Conservation (phyloP, 306 rosid species). For the Quercus bicolor region DNA sequence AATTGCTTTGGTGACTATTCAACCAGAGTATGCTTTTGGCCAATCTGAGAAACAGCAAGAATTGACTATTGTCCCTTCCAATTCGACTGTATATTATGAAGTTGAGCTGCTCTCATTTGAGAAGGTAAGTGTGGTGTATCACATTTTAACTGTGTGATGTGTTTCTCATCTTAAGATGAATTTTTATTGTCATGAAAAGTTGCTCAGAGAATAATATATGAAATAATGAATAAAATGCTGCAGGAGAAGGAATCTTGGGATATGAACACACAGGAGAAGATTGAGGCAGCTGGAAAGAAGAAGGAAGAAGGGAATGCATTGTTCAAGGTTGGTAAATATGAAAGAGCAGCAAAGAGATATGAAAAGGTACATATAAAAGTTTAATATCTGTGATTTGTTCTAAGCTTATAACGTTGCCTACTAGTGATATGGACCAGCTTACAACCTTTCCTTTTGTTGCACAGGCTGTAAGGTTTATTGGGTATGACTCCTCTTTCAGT, state of each 20-base stretch:
- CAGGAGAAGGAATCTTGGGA: conserved; percentile 53
- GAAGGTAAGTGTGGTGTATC: conserved; percentile 46
- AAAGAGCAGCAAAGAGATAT: conserved; percentile 45
- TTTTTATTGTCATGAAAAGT: not conserved
- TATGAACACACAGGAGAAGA: conserved; percentile 37
- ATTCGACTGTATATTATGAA: conserved; percentile 72
- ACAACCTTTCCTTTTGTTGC: too few relatives aligned
- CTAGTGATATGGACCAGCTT: not conserved
- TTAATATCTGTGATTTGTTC: not conserved
- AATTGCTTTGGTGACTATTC: conserved; percentile 59
- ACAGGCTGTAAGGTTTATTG: conserved; percentile 71
- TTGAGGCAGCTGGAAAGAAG: conserved; percentile 40
- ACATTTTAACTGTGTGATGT: too few relatives aligned
- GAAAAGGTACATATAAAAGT: conserved; percentile 23
- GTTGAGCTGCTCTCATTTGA: conserved; percentile 76
- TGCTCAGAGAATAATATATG: not conserved
- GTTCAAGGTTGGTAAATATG: conserved; percentile 42
- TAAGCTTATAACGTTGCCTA: not conserved
- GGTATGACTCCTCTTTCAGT: conserved; percentile 54
- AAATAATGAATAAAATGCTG: not conserved
- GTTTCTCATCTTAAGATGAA: too few relatives aligned
- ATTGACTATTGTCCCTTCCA: conserved; percentile 73
- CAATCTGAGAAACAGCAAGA: conserved; percentile 57
- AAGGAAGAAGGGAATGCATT: conserved; percentile 47
- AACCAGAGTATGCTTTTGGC: conserved; percentile 90